Base-by-base conservation (phyloP, 352 stramenopile genomes). In the Pythium oligandrum region DNA sequence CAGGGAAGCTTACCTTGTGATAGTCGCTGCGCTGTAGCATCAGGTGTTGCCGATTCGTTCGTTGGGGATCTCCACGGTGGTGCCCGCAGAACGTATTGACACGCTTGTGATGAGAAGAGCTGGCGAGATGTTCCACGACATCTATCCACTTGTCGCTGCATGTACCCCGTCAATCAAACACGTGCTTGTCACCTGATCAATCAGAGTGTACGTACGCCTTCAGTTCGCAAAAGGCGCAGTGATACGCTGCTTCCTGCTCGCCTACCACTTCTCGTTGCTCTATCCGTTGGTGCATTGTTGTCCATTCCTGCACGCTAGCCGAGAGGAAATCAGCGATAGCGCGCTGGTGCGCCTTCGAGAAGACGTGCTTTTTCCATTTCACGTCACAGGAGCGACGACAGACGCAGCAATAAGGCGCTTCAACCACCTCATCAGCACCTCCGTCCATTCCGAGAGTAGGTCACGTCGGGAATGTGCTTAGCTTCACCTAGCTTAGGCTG, bases 321-420 rank as follows among this genome's bases (percentile, higher is more conserved):
- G 57, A 44, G 26, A 91, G 63, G 44, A 84, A 86, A 36, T 71
- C 56, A 2, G 48, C 53, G 1, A 73, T 73, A 1, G 59, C 59
- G 32, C 65, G 59, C 45, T 89, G 76, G 61, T 91, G 81, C 12
- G 42, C 52, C n/a, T 63, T 70, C 10, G 71, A 75, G 64, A 83
- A 91, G 17, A 84, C 68, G 58, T 91, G 81, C 55, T 83, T 84
- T 46, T 59, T 66, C 76, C 78, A 91, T 63, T 83, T 83, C 36
- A 70, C 48, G 35, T 75, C 57, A 55, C 75, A 87, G 34, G 78
- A 88, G 57, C 68, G 71, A 33, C 76, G 68, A 59, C 78, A 91
- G 26, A 78, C 64, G 47, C 57, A 35, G 63, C 79, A 90, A 48
- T 62, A 90, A 30, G 75, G 62, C 49, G 60, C 55, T 45, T 80